Percentiles rank a stretch among this genome's conserved stretches.
These are phyloP conservation scores for Lachancea kluyveri DNA, from an alignment of 805 yeast genomes.

Conservation along the genomic window DNA sequence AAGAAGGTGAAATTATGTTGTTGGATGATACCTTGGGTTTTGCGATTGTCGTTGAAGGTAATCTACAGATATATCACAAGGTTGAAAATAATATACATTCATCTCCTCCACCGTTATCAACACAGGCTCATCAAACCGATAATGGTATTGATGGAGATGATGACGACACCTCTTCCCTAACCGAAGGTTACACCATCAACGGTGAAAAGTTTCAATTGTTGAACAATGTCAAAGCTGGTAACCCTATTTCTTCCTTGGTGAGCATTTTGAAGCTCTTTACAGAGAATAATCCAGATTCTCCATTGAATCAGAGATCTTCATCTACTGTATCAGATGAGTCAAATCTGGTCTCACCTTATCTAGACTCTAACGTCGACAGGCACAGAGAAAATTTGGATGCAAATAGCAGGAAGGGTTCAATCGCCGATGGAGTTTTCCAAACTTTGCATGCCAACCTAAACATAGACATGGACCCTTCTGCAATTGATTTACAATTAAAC, in stretches of 20 bases:
- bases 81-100: constrained; percentile 29
- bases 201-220: constrained; percentile 63
- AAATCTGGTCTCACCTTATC: constrained; percentile 6
- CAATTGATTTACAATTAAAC: no score
- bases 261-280: constrained; percentile 74
- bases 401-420: no score
- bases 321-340: no score
- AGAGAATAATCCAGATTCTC: constrained; percentile 26
- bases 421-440: no score
- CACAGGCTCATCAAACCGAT: constrained; percentile 11
- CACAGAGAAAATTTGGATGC: no score
- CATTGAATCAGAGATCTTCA: constrained; percentile 3
- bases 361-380: no score
- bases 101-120: not conserved
- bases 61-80: constrained; percentile 68
- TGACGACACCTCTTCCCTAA: constrained; percentile 31
- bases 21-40: constrained; percentile 77
- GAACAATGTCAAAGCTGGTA: constrained; percentile 75
- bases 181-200: constrained; percentile 36
- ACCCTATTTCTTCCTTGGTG: constrained; percentile 79
- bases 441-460: no score
- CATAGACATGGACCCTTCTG: no score
- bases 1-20: constrained; percentile 67
- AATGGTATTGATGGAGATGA: constrained; percentile 24
- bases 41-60: constrained; percentile 88